Percentiles rank a stretch among this genome's conserved stretches.
phyloP scores from a whole-genome alignment of 2,329 filamentous ascomycete species.

The Fusarium sp. region DNA sequence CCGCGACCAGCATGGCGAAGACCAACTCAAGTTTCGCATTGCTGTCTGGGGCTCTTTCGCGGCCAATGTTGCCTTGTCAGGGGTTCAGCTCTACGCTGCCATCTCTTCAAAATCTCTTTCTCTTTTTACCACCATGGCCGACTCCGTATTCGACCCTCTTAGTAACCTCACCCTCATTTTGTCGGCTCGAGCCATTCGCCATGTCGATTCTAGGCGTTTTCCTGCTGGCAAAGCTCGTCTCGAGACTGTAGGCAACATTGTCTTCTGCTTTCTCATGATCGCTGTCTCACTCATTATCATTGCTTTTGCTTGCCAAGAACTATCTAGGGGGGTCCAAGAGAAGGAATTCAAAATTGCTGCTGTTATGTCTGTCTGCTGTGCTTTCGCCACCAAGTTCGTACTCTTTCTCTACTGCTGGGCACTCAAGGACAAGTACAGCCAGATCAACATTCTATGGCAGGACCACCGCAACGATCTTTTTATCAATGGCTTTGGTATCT shows the following conservation, averaged over 20 bases:
- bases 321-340: constrained; percentile 60
- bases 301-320: constrained; percentile 81
- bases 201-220: constrained; percentile 86
- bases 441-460: constrained; percentile 93
- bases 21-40: constrained; percentile 79
- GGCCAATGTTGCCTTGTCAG: constrained; percentile 82
- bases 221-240: constrained; percentile 93
- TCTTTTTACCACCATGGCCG: constrained; percentile 97
- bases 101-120: constrained; percentile 89
- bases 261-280: constrained; percentile 96
- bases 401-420: constrained; percentile 95
- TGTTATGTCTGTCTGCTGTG: constrained; percentile 84
- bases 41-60: constrained; percentile 75
- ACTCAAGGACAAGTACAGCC: constrained; percentile 88
- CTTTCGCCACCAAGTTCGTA: constrained; percentile 83
- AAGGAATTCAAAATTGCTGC: constrained; percentile 82
- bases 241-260: constrained; percentile 94
- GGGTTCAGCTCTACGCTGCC: constrained; percentile 89
- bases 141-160: constrained; percentile 91
- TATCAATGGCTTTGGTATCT: constrained; percentile 92
- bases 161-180: constrained; percentile 90
- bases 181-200: constrained; percentile 86
- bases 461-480: constrained; percentile 98
- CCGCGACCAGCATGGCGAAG: constrained; percentile 80
- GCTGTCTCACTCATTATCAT: constrained; percentile 92